Evolutionary conservation across 139 green algal species (phyloP).

Genomic region (Picochlorum sp.): DNA sequence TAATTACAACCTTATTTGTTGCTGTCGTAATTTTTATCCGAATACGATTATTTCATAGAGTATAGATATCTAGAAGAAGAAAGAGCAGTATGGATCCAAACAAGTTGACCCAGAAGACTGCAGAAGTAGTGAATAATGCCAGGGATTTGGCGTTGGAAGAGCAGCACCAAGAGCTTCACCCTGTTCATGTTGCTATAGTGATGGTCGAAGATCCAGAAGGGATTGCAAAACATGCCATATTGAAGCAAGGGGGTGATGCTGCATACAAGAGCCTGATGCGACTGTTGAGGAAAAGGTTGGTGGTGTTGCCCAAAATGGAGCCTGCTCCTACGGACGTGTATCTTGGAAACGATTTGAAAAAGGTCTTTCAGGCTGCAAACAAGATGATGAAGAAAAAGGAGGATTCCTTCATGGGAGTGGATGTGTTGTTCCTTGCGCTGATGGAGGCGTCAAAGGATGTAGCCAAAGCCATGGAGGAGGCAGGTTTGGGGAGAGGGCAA

Average conservation of each 20-base stretch:
- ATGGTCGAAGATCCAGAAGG: conserved; percentile 65
- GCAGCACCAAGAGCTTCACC: conserved; percentile 42
- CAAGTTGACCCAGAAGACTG: conserved; percentile 51
- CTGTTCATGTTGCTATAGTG: conserved; percentile 54
- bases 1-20: not conserved
- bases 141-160: conserved; percentile 50
- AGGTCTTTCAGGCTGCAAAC: conserved; percentile 38
- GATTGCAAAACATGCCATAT: conserved; percentile 23
- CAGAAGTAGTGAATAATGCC: conserved; percentile 30
- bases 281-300: conserved; percentile 45
- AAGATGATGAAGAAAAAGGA: conserved; percentile 61
- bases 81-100: conserved; percentile 36
- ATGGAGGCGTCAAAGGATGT: conserved; percentile 39
- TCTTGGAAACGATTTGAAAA: conserved; percentile 27
- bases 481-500: conserved; percentile 44
- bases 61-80: not conserved
- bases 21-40: not conserved
- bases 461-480: conserved; percentile 32
- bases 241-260: conserved; percentile 36
- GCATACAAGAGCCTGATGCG: conserved; percentile 29
- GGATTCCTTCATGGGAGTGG: conserved; percentile 66
- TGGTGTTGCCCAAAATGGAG: conserved; percentile 48
- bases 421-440: conserved; percentile 61
- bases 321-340: conserved; percentile 44
- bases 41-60: not conserved